Percentiles rank a stretch among this genome's conserved stretches.
Evolutionary conservation across 2,329 filamentous ascomycete genomes (phyloP).

Genomic region (Pochonia chlamydosporia): DNA sequence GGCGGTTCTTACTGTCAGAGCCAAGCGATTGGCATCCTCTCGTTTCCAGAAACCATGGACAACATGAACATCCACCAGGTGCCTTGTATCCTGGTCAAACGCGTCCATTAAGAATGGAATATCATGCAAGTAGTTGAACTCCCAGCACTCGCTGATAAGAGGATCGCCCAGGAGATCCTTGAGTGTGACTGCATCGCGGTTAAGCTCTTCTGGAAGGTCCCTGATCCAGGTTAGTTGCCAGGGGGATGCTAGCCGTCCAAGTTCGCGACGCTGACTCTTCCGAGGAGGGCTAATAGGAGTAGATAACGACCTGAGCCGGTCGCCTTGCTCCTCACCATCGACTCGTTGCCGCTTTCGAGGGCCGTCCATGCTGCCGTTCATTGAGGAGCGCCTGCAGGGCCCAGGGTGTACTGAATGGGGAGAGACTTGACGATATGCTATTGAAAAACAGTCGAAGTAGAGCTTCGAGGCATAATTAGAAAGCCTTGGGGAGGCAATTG

Average conservation of each 20-base stretch:
- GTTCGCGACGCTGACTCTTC: constrained; percentile 21
- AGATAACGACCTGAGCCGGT: constrained; percentile 20
- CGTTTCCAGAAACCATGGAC: constrained; percentile 61
- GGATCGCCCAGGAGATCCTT: constrained; percentile 67
- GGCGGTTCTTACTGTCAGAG: constrained; percentile 47
- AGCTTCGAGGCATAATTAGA: too few species aligned
- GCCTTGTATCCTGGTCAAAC: constrained; percentile 45
- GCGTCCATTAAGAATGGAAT: constrained; percentile 49
- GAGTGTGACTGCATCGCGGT: constrained; percentile 61
- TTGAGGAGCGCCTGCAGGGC: too few species aligned
- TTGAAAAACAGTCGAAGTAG: too few species aligned
- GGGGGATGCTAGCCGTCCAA: constrained; percentile 48
- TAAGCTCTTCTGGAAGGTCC: constrained; percentile 53
- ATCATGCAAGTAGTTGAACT: constrained; percentile 64
- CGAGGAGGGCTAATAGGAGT: constrained; percentile 42
- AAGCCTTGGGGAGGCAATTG: too few species aligned
- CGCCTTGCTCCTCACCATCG: constrained; percentile 5
- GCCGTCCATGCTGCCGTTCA: constrained; percentile 22
- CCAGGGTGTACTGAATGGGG: too few species aligned
- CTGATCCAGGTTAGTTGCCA: constrained; percentile 65
- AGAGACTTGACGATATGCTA: too few species aligned
- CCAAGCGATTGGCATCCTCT: constrained; percentile 54
- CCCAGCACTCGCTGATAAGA: constrained; percentile 65
- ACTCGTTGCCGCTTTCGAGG: constrained; percentile 24
- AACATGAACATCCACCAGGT: constrained; percentile 46